Conservation (phyloP, 129 eudicot genomes). For the Artemisia argyi region DNA sequence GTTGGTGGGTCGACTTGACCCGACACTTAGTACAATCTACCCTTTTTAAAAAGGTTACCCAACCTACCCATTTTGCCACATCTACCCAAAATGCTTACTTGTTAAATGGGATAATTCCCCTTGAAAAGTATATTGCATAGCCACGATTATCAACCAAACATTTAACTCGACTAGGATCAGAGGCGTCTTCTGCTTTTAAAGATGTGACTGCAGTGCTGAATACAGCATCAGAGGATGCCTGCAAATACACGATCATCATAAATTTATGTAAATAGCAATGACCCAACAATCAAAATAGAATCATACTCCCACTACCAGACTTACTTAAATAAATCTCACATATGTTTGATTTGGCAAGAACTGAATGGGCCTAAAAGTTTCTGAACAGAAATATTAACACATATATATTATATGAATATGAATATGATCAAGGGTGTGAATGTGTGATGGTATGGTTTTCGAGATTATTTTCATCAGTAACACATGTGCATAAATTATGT, state of each 20-base stretch:
- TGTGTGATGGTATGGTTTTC: background rate
- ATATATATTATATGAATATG: too few relatives aligned
- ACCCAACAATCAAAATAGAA: background rate
- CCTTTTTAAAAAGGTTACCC: too few relatives aligned
- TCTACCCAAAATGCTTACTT: slow-evolving; percentile 45
- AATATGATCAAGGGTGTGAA: background rate
- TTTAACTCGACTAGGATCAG: slow-evolving; percentile 84
- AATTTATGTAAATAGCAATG: background rate
- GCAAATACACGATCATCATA: slow-evolving; percentile 17
- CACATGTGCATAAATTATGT: too few relatives aligned
- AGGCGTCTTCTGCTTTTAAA: slow-evolving; percentile 78
- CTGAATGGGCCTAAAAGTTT: too few relatives aligned
- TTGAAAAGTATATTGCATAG: slow-evolving; percentile 80
- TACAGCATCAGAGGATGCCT: slow-evolving; percentile 83
- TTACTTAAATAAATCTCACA: too few relatives aligned
- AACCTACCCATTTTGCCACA: too few relatives aligned
- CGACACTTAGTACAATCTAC: too few relatives aligned
- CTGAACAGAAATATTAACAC: too few relatives aligned
- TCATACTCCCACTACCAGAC: too few relatives aligned
- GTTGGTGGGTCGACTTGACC: too few relatives aligned
- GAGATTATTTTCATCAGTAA: background rate
- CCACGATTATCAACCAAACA: slow-evolving; percentile 82
- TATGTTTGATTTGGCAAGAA: too few relatives aligned
- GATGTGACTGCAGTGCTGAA: slow-evolving; percentile 90
- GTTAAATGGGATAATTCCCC: slow-evolving; percentile 80